phyloP scores from a whole-genome alignment of 2,329 filamentous ascomycete species.

The Nothophoma quercina region DNA sequence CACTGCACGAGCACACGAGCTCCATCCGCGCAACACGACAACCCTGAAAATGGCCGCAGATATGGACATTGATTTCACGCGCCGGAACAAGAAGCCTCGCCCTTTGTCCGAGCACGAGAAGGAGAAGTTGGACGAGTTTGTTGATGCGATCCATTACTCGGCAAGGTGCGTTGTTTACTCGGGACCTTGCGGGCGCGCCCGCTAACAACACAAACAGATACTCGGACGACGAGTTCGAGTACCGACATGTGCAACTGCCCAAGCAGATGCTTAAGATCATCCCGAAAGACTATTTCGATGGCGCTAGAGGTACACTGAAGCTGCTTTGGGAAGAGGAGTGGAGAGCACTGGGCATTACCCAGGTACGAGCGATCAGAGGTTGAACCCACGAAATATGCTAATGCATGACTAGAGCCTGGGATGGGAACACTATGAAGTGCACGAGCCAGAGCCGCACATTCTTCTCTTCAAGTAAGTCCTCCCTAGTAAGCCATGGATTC shows the following conservation, averaged over 20 bases:
- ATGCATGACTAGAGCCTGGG: constrained; percentile 77
- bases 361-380: constrained; percentile 65
- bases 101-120: constrained; percentile 82
- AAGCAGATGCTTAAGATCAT: constrained; percentile 99
- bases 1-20: constrained; percentile 45
- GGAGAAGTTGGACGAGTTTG: constrained; percentile 85
- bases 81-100: constrained; percentile 87
- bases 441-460: constrained; percentile 98
- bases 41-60: constrained; percentile 37
- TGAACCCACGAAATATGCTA: constrained; percentile 8
- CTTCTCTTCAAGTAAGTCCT: constrained; percentile 91
- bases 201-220: constrained; percentile 69
- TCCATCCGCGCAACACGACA: constrained; percentile 11
- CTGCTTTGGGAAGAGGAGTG: constrained; percentile 98
- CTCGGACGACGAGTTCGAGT: constrained; percentile 90
- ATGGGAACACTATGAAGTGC: constrained; percentile 99
- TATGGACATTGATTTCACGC: constrained; percentile 77
- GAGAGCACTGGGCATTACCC: constrained; percentile 95
- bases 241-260: constrained; percentile 95
- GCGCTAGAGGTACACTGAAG: constrained; percentile 89
- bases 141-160: constrained; percentile 95
- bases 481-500: neutral
- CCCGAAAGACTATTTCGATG: constrained; percentile 92
- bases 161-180: constrained; percentile 68
- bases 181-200: constrained; percentile 21